These are phyloP conservation scores for Paramyrothecium roridum DNA, from an alignment of 2,329 filamentous ascomycete species.

Conservation along the genomic window DNA sequence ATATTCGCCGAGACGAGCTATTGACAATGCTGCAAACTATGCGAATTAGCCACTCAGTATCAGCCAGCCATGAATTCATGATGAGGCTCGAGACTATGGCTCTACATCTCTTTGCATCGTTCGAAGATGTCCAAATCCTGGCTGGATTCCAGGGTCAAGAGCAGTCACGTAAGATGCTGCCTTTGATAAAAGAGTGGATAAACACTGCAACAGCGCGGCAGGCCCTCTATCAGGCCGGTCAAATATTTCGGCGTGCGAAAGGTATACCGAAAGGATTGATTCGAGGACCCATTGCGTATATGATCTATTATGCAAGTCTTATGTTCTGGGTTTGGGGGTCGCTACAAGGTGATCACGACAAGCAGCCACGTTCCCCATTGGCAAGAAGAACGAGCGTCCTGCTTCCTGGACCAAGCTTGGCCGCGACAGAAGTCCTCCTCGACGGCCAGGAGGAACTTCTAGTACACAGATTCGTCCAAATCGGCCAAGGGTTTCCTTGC, in stretches of 20 bases:
- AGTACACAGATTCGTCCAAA: background rate
- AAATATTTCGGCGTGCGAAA: conserved; percentile 18
- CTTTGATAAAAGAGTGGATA: conserved; percentile 31
- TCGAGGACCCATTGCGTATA: conserved; percentile 17
- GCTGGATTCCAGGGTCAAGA: conserved; percentile 38
- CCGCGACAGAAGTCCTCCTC: background rate
- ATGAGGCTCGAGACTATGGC: conserved; percentile 28
- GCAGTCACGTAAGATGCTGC: conserved; percentile 29
- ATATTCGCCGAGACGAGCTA: conserved; percentile 23
- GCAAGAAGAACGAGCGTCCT: background rate
- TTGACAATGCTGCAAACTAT: conserved; percentile 15
- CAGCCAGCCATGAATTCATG: conserved; percentile 14
- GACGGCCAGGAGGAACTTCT: background rate
- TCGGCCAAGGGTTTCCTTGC: background rate
- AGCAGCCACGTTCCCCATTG: background rate
- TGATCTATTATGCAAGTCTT: conserved; percentile 22
- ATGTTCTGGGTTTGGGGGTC: conserved; percentile 19
- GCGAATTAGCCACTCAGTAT: conserved; percentile 8
- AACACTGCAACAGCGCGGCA: conserved; percentile 28
- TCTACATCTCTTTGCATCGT: conserved; percentile 34
- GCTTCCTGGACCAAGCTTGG: background rate
- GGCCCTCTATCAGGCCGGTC: conserved; percentile 23
- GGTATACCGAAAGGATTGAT: conserved; percentile 11
- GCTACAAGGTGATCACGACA: background rate
- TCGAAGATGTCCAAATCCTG: conserved; percentile 38